These are phyloP conservation scores for Dactylonectria macrodidyma DNA, from an alignment of 2,329 filamentous ascomycete genomes.

Conservation along the genomic window DNA sequence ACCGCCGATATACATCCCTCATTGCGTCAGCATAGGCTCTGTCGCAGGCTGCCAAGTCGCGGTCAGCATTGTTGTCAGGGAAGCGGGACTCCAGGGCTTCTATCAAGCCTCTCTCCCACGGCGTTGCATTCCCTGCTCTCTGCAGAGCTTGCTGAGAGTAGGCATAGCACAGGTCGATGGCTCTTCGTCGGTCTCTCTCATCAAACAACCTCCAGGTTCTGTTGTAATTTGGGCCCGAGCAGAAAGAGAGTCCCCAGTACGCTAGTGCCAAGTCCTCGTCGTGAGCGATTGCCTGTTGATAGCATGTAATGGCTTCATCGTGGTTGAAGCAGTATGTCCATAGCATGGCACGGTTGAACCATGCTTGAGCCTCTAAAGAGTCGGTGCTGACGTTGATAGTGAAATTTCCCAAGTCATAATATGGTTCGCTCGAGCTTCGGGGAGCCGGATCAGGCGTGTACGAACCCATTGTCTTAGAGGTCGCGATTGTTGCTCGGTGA, in stretches of 20 bases:
- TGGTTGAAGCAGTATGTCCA: constrained; percentile 75
- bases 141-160: background rate
- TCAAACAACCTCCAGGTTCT: constrained; percentile 42
- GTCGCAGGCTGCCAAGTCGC: constrained; percentile 61
- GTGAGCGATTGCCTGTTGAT: constrained; percentile 59
- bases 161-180: background rate
- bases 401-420: constrained; percentile 30
- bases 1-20: constrained; percentile 52
- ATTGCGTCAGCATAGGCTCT: constrained; percentile 57
- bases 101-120: constrained; percentile 72
- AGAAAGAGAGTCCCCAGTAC: constrained; percentile 69
- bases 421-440: constrained; percentile 1
- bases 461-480: constrained; percentile 20
- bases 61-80: constrained; percentile 56
- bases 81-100: constrained; percentile 74
- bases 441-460: constrained; percentile 3
- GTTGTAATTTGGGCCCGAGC: constrained; percentile 68
- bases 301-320: constrained; percentile 67
- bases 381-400: constrained; percentile 23
- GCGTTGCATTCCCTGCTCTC: background rate
- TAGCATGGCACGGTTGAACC: constrained; percentile 73
- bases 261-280: constrained; percentile 56
- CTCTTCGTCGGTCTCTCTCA: constrained; percentile 28
- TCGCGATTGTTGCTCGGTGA: background rate
- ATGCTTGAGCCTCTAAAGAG: constrained; percentile 60